Evolutionary conservation across 2,329 filamentous ascomycete species (phyloP).

Genomic region (Aaosphaeria arxii): DNA sequence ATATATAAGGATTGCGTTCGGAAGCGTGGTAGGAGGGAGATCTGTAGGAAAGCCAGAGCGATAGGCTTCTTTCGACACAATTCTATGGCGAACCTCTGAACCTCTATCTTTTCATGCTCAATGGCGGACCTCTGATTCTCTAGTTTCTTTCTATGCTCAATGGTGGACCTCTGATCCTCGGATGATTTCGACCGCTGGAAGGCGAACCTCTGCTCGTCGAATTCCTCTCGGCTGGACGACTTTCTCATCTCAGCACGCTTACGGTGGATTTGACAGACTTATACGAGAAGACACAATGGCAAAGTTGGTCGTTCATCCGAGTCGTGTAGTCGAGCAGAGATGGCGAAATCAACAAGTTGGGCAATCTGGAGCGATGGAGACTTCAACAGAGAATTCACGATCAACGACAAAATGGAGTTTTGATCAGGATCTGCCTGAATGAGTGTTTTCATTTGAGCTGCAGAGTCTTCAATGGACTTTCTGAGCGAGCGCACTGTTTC

Average conservation of each 20-base stretch:
- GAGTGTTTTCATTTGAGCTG: background rate
- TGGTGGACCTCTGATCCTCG: slow-evolving; percentile 10
- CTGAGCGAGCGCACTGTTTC: background rate
- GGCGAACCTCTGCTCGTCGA: background rate
- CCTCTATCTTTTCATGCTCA: slow-evolving; percentile 1
- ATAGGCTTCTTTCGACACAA: background rate
- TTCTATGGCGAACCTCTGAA: slow-evolving; percentile 14
- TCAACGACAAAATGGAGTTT: no score
- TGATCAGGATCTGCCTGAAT: background rate
- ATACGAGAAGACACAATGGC: no score
- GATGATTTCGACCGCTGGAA: background rate
- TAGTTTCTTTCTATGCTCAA: background rate
- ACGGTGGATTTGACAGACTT: no score
- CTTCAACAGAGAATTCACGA: no score
- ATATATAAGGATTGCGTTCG: background rate
- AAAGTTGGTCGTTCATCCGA: no score
- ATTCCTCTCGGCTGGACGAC: background rate
- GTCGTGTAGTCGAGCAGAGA: no score
- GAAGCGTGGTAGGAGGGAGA: slow-evolving; percentile 14
- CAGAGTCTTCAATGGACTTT: background rate
- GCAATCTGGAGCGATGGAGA: background rate
- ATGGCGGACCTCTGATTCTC: slow-evolving; percentile 11
- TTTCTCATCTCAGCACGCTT: background rate
- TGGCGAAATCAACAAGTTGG: background rate
- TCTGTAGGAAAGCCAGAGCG: slow-evolving; percentile 10